Base-by-base conservation (phyloP, 1,284 basidiomycete species). In the Porodaedalea pini region DNA sequence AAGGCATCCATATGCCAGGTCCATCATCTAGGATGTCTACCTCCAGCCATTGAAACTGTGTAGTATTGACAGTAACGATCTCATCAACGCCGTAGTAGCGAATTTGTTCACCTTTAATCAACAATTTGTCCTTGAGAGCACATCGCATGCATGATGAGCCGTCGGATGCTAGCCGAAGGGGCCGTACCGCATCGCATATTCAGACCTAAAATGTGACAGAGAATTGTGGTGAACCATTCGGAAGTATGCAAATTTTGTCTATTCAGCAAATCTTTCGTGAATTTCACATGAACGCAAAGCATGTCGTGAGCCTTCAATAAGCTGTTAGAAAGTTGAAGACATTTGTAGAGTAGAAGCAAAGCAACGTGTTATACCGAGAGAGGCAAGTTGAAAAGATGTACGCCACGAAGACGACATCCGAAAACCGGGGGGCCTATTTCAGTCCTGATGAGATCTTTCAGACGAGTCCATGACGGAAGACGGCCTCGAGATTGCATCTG, bases 371-470 rank as follows among this genome's bases (percentile, higher is more conserved):
- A 11, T 13, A n/a, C 21, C 10, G 19, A 19, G 51, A 23, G 41
- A 54, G 51, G 51, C 51, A 45, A 23, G 23, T n/a, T 10, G 37
- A 13, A 34, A 6, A 13, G 32, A 34, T 34, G 32, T 32, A 10
- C 29, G 11, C 29, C 47, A 32, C 32, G 47, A 11, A 34, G 25
- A 31, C 11, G 31, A 34, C 25, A 34, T 49, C 25, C 47, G 47
- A 25, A 15, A 4, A 5, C 31, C 13, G 10, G 29, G 17, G 15
- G 44, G 71, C 71, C 53, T 73, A 69, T 45, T 65, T 80, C 48
- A 70, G 74, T 31, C 72, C 79, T 7, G 70, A 73, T 50, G 63
- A 56, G 36, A 63, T 72, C n/a, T 77, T 76, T 60, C 68, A 72
- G 55, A 65, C 61, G 56, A 67, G 61, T 27, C 68, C 68, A 8